Conservation (phyloP, 2,329 filamentous ascomycete species). For the Colletotrichum gloeosporioides region DNA sequence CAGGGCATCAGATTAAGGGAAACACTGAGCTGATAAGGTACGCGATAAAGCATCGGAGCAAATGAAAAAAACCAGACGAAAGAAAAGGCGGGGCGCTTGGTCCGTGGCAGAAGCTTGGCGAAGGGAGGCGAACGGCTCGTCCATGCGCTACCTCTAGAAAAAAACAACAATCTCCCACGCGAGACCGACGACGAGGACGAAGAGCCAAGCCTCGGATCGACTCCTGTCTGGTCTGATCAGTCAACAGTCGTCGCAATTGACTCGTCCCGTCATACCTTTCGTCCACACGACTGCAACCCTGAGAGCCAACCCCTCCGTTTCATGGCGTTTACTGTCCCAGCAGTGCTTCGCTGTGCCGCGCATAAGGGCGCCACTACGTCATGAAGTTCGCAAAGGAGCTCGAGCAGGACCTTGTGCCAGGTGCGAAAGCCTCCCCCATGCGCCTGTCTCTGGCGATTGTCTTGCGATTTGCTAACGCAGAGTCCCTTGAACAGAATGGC, state of each 20-base stretch:
- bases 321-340: conserved; percentile 3
- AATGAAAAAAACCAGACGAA: not conserved
- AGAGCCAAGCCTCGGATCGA: not conserved
- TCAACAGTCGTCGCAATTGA: not conserved
- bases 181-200: not conserved
- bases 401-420: conserved; percentile 86
- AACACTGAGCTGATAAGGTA: not conserved
- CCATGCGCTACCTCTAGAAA: conserved; percentile 1
- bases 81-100: conserved; percentile 1
- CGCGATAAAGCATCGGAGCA: not conserved
- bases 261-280: not conserved
- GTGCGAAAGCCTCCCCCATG: conserved; percentile 39
- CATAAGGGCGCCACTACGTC: conserved; percentile 31
- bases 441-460: not conserved
- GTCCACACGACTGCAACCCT: not conserved
- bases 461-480: not conserved
- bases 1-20: not conserved
- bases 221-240: not conserved
- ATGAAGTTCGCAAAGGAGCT: conserved; percentile 80
- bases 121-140: not conserved
- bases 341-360: not conserved
- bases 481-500: conserved; percentile 70
- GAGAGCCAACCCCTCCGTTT: not conserved
- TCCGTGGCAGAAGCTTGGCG: conserved; percentile 2
- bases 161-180: not conserved